phyloP scores from a whole-genome alignment of 2,329 filamentous ascomycete species.

The Proliferodiscus dingleyae region DNA sequence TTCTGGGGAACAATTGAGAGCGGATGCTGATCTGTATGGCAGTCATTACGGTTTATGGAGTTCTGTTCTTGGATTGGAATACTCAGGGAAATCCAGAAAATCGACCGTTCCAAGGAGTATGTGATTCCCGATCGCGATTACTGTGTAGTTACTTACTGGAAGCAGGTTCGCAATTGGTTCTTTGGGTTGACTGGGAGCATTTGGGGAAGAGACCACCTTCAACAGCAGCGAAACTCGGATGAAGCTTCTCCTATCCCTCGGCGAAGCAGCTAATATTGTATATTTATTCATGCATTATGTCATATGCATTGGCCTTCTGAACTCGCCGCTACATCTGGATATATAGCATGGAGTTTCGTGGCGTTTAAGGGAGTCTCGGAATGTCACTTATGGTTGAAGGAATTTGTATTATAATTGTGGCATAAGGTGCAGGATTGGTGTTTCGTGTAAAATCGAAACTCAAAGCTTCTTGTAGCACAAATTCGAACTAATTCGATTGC shows the following conservation, averaged over 20 bases:
- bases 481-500: too few relatives aligned
- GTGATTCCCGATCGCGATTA: conserved; percentile 18
- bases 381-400: too few relatives aligned
- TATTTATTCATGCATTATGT: not conserved
- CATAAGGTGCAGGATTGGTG: too few relatives aligned
- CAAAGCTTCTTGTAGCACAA: too few relatives aligned
- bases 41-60: conserved; percentile 52
- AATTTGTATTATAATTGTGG: too few relatives aligned
- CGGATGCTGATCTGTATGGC: conserved; percentile 11
- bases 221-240: conserved; percentile 8
- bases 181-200: conserved; percentile 34
- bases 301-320: too few relatives aligned
- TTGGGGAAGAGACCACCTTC: conserved; percentile 9
- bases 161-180: conserved; percentile 37
- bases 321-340: not conserved
- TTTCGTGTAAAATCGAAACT: too few relatives aligned
- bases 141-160: conserved; percentile 9
- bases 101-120: conserved; percentile 48
- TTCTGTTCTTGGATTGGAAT: conserved; percentile 59
- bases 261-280: conserved; percentile 11
- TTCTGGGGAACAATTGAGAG: not conserved
- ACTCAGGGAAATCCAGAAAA: conserved; percentile 26
- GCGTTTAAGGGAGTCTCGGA: too few relatives aligned
- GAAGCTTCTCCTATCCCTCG: conserved; percentile 19
- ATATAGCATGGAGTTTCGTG: not conserved